Evolutionary conservation across 108 stramenopile genomes (phyloP).

Genomic region (Cyclotella atomus): DNA sequence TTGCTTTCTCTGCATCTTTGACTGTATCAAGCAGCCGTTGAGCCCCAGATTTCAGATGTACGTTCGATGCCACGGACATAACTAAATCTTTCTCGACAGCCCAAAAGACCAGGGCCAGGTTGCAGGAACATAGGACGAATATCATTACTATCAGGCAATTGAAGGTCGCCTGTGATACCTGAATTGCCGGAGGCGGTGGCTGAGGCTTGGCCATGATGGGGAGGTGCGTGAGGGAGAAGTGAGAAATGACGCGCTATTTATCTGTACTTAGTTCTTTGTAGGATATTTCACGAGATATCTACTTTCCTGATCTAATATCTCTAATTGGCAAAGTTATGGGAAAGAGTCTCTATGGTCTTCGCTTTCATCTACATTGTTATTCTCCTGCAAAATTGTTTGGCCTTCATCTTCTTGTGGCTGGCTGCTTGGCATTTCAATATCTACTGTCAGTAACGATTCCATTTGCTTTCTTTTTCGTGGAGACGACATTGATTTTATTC

Average conservation of each 20-base stretch:
- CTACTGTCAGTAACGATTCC: conserved; percentile 3
- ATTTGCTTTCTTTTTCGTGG: neutral
- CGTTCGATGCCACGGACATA: neutral
- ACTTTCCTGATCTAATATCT: too few relatives aligned
- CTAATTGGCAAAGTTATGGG: too few relatives aligned
- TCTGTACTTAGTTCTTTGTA: too few relatives aligned
- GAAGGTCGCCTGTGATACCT: neutral
- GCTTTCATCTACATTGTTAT: too few relatives aligned
- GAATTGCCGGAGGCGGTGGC: neutral
- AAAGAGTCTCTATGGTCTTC: too few relatives aligned
- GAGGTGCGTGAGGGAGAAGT: too few relatives aligned
- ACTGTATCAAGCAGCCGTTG: neutral
- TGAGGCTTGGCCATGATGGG: neutral
- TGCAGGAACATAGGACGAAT: conserved; percentile 5
- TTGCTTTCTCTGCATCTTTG: neutral
- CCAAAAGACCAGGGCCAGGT: conserved; percentile 6
- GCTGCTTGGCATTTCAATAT: neutral
- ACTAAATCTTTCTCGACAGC: conserved; percentile 9
- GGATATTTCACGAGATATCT: too few relatives aligned
- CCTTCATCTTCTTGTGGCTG: neutral
- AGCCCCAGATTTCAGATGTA: neutral
- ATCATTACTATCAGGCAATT: neutral
- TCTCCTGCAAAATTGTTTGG: neutral
- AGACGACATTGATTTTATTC: neutral
- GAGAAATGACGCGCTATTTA: too few relatives aligned